Evolutionary conservation across 345 rosid genomes (phyloP), one percentile per base, ranked within the genome.

Genomic region (Rhodamnia rubescens): DNA sequence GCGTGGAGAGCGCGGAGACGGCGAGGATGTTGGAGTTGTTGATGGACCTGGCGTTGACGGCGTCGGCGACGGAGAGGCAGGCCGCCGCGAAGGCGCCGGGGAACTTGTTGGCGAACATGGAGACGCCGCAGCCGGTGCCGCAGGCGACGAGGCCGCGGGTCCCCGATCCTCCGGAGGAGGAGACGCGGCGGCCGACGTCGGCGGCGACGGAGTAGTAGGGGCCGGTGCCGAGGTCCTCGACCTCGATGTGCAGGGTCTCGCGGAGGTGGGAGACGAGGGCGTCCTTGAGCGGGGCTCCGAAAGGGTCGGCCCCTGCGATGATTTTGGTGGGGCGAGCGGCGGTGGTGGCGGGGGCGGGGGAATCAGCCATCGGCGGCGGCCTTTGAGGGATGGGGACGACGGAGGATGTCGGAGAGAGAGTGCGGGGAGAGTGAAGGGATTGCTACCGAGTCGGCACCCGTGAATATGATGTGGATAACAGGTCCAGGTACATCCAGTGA

Each of bases 41-140:
- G 89, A 96, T 96, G 69, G 99, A 94, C 8, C 98, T 89, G 75
- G 94, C 87, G 90, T 96, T 94, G 85, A 88, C 83, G 40, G 98
- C 98, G 50, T 96, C 96, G 32, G 74, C 92, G 1, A 90, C 78
- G 54, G 96, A 87, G 90, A 92, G 95, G 88, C 99, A 95, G 24
- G 96, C 94, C 87, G 94, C 86, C 82, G 98, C 98, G 87, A 85
- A 95, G 7, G 94, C 98, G 83, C 96, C 95, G 9, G 95, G 95
- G 90, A 94, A 94, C 84, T 96, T 96, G 93, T 95, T 96, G 78
- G 99, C 98, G 91, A 95, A 94, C 86, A 96, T 91, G 74, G 95
- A 92, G 56, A 96, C 95, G 80, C 98, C 96, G 47, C 90, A 92
- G 42, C 98, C 98, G 5, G 98, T 95, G 8, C 98, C 98, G 83